These are phyloP conservation scores for Penicillium frequentans DNA, from an alignment of 2,329 filamentous ascomycete genomes.

Conservation along the genomic window DNA sequence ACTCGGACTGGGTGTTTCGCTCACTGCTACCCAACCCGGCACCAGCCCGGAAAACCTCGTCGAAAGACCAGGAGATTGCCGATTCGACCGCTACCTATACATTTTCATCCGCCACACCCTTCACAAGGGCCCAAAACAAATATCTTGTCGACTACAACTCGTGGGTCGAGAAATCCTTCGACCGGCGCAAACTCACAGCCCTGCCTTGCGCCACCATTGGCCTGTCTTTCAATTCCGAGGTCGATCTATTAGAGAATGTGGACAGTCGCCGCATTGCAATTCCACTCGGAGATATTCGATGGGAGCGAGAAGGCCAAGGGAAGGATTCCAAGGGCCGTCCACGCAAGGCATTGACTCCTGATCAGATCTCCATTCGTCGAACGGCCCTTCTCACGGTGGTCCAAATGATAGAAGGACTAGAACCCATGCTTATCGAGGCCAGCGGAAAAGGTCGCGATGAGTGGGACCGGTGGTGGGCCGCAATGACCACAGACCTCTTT, in stretches of 20 bases:
- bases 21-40: conserved; percentile 78
- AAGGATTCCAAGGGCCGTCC: conserved; percentile 29
- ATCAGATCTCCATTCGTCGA: conserved; percentile 71
- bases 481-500: conserved; percentile 82
- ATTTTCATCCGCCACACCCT: conserved; percentile 78
- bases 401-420: conserved; percentile 80
- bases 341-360: conserved; percentile 59
- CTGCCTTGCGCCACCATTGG: conserved; percentile 78
- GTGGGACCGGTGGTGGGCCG: conserved; percentile 86
- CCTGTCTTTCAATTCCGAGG: conserved; percentile 77
- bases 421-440: conserved; percentile 76
- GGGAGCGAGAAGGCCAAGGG: conserved; percentile 69
- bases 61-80: conserved; percentile 64
- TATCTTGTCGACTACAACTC: conserved; percentile 80
- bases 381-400: conserved; percentile 81
- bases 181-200: conserved; percentile 66
- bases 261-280: conserved; percentile 79
- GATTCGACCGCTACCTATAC: conserved; percentile 75
- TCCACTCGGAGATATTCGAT: conserved; percentile 78
- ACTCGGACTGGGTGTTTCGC: conserved; percentile 79
- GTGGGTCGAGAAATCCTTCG: conserved; percentile 77
- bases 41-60: conserved; percentile 55
- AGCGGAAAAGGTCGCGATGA: conserved; percentile 88
- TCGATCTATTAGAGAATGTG: conserved; percentile 67
- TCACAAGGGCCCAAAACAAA: conserved; percentile 76